These are phyloP conservation scores for Chlorella vulgaris DNA, from an alignment of 139 green algal species.

Conservation along the genomic window DNA sequence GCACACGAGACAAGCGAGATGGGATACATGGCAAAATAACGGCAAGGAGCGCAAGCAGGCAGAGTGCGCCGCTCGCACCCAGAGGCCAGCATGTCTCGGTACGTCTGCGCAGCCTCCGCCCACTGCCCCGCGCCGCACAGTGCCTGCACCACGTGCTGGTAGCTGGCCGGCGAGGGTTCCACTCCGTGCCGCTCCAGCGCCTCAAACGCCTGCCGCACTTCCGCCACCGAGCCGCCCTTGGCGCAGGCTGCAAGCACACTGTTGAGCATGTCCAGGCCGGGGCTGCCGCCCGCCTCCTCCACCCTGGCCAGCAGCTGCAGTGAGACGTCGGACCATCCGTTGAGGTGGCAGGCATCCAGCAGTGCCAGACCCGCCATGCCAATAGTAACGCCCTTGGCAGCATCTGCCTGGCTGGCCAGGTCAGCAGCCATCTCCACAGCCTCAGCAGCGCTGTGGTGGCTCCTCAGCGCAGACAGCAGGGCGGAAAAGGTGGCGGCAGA, in stretches of 20 bases:
- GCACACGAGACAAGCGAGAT: not conserved
- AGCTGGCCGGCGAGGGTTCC: constrained; percentile 64
- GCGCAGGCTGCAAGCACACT: constrained; percentile 39
- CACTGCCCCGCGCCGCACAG: constrained; percentile 60
- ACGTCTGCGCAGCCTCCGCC: constrained; percentile 54
- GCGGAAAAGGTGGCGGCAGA: constrained; percentile 78
- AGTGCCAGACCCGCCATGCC: constrained; percentile 8
- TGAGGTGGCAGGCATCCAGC: constrained; percentile 62
- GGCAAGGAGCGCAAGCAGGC: not conserved
- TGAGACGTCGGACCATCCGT: not conserved
- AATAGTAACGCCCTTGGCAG: not conserved
- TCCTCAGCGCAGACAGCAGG: constrained; percentile 36
- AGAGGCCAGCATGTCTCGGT: constrained; percentile 67
- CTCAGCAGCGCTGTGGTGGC: not conserved
- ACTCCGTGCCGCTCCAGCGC: constrained; percentile 53
- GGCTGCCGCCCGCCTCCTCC: not conserved
- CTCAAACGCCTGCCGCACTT: constrained; percentile 36
- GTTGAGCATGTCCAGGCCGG: not conserved
- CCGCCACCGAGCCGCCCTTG: constrained; percentile 19
- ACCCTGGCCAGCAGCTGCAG: not conserved
- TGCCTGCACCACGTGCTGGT: constrained; percentile 53
- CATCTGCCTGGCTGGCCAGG: not conserved
- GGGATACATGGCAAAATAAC: not conserved
- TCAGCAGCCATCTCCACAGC: not conserved
- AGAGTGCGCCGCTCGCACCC: constrained; percentile 18